Evolutionary conservation across 192 early-diverging fungal genomes (phyloP), one percentile per base, ranked within the genome.

Genomic region (Backusella liffmaniae): DNA sequence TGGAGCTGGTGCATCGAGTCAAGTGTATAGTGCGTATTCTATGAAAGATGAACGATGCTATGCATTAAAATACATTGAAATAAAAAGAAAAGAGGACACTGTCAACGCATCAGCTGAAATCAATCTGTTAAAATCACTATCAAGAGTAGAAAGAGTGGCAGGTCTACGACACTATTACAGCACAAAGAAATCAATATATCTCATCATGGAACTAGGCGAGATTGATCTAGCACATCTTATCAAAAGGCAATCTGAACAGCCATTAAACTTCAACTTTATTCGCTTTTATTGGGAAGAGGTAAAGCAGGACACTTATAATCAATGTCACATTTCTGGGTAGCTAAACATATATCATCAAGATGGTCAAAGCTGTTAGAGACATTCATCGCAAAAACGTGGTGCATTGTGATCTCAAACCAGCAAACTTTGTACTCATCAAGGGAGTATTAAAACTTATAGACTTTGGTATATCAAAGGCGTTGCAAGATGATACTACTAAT

Each of bases 381-480:
- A 94, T 97, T 13, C 97, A 99, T 81, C 83, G 95, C 44, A 84
- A 90, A 70, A 93, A 92, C 12, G 96, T 99, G 76, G 91, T 99
- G 6, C 97, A 99, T 77, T 88, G 92, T 6, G 96, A 99, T 76
- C 81, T 99, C 32, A 99, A 99, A 79, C 97, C 97, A 0, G 97
- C 97, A 10, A 99, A 99, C 80, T 99, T 98, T 78, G 78, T 99
- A 10, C 76, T 99, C 21, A 94, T 96, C 5, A 88, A 90, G 46
- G 96, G 94, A 3, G 76, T 87, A 15, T 79, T 99, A 13, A 99
- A 98, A 76, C 82, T 99, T 70, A 98, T 98, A 66, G 97, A 99
- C 79, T 99, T 99, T 88, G 97, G 97, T 15, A 98, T 98, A 78
- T 95, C 97, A n/a, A 98, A 97, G 73, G 82, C 91, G 0, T 96